phyloP scores from a whole-genome alignment of 2,329 filamentous ascomycete species.

The Zymoseptoria crescenta region DNA sequence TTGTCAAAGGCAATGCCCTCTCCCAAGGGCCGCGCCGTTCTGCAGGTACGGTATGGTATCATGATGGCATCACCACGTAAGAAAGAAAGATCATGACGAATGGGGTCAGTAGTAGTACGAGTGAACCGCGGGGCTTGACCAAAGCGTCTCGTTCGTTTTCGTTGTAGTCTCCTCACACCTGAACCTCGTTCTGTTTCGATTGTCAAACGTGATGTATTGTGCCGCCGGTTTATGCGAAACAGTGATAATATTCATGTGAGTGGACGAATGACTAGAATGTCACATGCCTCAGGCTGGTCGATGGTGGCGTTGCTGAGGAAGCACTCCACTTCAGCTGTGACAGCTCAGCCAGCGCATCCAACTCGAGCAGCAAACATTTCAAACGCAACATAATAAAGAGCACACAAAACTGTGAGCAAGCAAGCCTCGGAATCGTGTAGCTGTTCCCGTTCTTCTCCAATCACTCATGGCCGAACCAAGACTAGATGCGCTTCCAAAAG shows the following conservation, averaged over 20 bases:
- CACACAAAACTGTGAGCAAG: background rate
- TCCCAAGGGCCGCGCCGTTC: background rate
- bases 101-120: background rate
- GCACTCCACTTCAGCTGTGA: background rate
- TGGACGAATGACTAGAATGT: background rate
- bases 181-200: background rate
- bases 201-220: background rate
- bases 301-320: background rate
- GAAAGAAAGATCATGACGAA: background rate
- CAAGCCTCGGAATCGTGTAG: background rate
- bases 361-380: background rate
- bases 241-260: background rate
- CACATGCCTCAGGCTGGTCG: background rate
- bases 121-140: background rate
- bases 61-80: background rate
- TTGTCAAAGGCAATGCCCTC: background rate
- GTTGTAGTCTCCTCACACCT: too few relatives aligned
- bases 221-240: background rate
- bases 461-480: background rate
- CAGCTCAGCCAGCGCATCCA: background rate
- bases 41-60: background rate
- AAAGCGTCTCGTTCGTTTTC: background rate
- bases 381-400: background rate
- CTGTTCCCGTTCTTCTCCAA: background rate
- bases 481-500: slow-evolving; percentile 9